Percentiles rank a stretch among this genome's conserved stretches.
These are phyloP conservation scores for Nannochloris sp. DNA, from an alignment of 139 green algal genomes.

Conservation along the genomic window DNA sequence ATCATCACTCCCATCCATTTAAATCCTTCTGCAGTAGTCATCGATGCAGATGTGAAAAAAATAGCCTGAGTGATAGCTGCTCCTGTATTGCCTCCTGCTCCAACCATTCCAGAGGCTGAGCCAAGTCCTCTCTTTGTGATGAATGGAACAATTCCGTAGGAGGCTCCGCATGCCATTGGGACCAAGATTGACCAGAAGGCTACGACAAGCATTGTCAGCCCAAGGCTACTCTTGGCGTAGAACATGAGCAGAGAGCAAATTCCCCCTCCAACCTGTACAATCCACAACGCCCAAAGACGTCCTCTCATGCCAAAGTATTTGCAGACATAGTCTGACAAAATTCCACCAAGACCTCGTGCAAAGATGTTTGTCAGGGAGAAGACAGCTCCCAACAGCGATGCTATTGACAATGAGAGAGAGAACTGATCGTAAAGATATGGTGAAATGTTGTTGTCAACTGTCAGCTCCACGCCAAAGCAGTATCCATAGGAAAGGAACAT, in stretches of 20 bases:
- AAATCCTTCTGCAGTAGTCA: constrained; percentile 56
- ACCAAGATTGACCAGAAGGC: constrained; percentile 67
- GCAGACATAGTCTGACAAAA: constrained; percentile 46
- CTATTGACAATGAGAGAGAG: constrained; percentile 39
- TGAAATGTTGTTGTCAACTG: constrained; percentile 65
- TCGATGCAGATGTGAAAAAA: constrained; percentile 65
- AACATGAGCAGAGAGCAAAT: constrained; percentile 72
- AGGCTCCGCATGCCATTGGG: constrained; percentile 33
- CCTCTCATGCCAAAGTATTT: constrained; percentile 58
- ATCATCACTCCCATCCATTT: constrained; percentile 82
- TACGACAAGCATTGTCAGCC: constrained; percentile 66
- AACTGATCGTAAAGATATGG: constrained; percentile 66
- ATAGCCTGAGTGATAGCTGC: constrained; percentile 74
- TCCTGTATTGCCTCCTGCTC: constrained; percentile 84
- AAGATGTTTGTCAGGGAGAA: constrained; percentile 92
- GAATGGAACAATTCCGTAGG: constrained; percentile 84
- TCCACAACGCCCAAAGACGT: constrained; percentile 60
- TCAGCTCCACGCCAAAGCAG: constrained; percentile 66
- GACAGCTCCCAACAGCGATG: constrained; percentile 55
- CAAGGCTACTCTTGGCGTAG: constrained; percentile 42
- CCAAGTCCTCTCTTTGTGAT: constrained; percentile 63
- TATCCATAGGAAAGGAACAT: constrained; percentile 57
- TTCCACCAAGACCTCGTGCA: constrained; percentile 67
- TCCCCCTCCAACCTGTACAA: constrained; percentile 61
- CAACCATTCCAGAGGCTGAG: constrained; percentile 77